Evolutionary conservation across 192 early-diverging fungal species (phyloP).

Genomic region (Phycomyces nitens): DNA sequence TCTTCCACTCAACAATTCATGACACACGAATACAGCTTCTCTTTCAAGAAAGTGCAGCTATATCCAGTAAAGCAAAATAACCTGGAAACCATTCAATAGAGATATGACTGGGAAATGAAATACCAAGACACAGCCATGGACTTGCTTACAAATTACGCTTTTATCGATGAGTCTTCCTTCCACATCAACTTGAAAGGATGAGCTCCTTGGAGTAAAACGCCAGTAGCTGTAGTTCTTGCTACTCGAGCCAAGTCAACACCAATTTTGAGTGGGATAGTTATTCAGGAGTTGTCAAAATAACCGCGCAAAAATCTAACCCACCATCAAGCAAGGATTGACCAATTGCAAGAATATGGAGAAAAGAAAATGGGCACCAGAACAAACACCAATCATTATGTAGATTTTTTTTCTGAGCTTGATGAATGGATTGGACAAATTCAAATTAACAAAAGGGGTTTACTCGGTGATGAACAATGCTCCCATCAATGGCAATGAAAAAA

Average conservation of each 20-base stretch:
- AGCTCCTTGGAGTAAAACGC: neutral
- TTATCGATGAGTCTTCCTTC: neutral
- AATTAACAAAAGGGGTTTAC: slow-evolving; percentile 1
- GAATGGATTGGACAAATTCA: neutral
- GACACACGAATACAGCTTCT: no score
- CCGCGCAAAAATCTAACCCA: neutral
- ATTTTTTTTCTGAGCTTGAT: neutral
- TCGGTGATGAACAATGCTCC: neutral
- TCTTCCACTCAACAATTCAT: no score
- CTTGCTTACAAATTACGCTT: slow-evolving; percentile 1
- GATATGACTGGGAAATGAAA: neutral
- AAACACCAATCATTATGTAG: neutral
- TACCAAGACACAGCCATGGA: slow-evolving; percentile 5
- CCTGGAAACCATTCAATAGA: slow-evolving; percentile 3
- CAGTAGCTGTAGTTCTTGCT: neutral
- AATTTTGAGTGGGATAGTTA: neutral
- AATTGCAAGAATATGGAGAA: neutral
- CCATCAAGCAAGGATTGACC: neutral
- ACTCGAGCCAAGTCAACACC: slow-evolving; percentile 1
- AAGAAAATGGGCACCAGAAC: neutral
- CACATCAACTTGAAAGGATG: slow-evolving; percentile 3
- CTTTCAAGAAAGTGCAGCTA: neutral
- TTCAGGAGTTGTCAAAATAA: slow-evolving; percentile 5
- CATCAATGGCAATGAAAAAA: neutral
- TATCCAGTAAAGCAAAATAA: neutral